Base-by-base conservation (phyloP, 441 rosid genomes). In the Geranium incanum region DNA sequence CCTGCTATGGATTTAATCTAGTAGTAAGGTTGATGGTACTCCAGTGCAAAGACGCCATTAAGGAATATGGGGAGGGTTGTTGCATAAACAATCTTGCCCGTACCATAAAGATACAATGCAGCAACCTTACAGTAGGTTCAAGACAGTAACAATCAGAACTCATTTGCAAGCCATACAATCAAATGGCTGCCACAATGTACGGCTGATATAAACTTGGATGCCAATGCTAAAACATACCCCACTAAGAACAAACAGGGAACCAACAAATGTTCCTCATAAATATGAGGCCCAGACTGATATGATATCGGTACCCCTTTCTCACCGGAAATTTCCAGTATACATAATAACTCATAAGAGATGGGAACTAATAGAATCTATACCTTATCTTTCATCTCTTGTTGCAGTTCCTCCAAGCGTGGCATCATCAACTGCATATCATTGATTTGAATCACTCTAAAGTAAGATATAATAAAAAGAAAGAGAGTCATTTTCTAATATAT, bases 381-480 rank as follows among this genome's bases (percentile, higher is more conserved):
- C 60, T 70, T 43, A 45, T 72, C 73, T 52, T 73, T 69, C 38
- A 76, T 66, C 60, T 41, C 69, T 66, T 12, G 60, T 9, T 72
- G 72, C 68, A 72, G 52, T 45, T 72, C 76, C 66, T 76, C 79
- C 72, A 76, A 41, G 0, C 39, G 76, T 21, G 76, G 76, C 39
- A 76, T 76, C 79, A 76, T 72, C 75, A 76, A 68, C 79, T 76
- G 79, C 79, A 76, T 2, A 52, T 64, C 59, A 71, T 71, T 38
- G 4, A 72, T n/a, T 23, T 57, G 19, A 48, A 36, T 64, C 28
- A 52, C 36, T 60, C 21, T 19, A 13, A 50, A 50, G 11, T 60
- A 7, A 13, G 13, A 13, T 23, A 21, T 60, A 60, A 60, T 7
- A 6, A 21, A 57, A 18, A 55, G 12, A 50, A 50, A 50, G 59